Evolutionary conservation across 208 protist species (phyloP), one percentile per base, ranked within the genome.

Genomic region (Angomonas deanei): DNA sequence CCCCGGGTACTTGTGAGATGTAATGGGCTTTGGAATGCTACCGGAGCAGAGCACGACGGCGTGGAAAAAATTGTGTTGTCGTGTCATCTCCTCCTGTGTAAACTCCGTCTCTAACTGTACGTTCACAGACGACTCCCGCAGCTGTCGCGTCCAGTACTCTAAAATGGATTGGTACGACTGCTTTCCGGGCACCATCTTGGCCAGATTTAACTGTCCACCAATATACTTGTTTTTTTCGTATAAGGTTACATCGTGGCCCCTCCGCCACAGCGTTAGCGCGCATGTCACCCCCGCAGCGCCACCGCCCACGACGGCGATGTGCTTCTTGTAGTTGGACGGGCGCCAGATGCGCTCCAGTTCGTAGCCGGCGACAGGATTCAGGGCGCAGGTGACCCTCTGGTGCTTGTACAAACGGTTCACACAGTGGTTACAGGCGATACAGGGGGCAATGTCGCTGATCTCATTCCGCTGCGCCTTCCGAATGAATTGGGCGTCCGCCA

Each of bases 371-470:
- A 88, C 76, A 15, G 96, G 92, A 70, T 98, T 98, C 34, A 98
- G 66, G 10, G 93, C 90, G 70, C 94, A 98, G 0, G 85, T 93
- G 19, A 93, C 72, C 31, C 84, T 77, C 64, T 96, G 85, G 49
- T 87, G 70, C 56, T 81, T 83, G 74, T 97, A 98, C 28, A 95
- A 75, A 13, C 94, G 86, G 66, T 97, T 92, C 5, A 98, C 72
- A 52, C 96, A 98, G 71, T 98, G 96, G 59, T 97, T 98, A 75
- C 96, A 98, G 11, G 76, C 96, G 60, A 98, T 98, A 74, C 96
- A 98, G 0, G 89, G 94, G 42, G 96, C 74, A 55, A 95, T 96
- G 42, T 89, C 80, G 4, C 84, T 78, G 15, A 58, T 72, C 19
- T 72, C 61, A 2, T 82, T 82, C 5, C 71, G 60, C n/a, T 63